Evolutionary conservation across 176 grass and related monocot genomes (phyloP).

Genomic region (Zoysia pacifica): DNA sequence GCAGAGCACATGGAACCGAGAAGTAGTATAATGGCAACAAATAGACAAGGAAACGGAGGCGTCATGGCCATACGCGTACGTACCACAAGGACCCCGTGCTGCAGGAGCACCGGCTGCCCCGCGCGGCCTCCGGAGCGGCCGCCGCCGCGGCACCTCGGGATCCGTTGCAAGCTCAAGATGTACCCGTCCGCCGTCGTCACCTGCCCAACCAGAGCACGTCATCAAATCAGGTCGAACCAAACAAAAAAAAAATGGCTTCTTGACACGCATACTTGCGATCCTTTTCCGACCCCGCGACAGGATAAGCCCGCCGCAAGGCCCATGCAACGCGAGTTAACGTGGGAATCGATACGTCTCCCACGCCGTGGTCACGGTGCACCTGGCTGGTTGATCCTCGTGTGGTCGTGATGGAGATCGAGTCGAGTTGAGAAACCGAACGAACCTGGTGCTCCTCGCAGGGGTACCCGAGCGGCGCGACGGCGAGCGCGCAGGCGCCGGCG

Average conservation of each 20-base stretch:
- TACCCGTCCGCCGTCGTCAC: conserved; percentile 79
- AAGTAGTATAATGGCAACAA: not conserved
- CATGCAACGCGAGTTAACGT: not conserved
- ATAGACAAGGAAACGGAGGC: not conserved
- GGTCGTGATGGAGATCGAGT: not conserved
- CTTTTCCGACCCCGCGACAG: not conserved
- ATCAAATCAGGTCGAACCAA: not conserved
- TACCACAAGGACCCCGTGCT: conserved; percentile 86
- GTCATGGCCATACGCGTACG: not conserved
- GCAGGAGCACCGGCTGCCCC: conserved; percentile 80
- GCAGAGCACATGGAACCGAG: conserved; percentile 17
- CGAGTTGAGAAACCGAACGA: no score
- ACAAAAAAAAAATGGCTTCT: not conserved
- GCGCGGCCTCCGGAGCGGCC: not conserved
- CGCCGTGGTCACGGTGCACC: not conserved
- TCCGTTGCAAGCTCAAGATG: conserved; percentile 72
- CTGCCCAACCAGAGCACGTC: conserved; percentile 23
- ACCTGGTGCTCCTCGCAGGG: conserved; percentile 82
- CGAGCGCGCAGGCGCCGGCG: conserved; percentile 44
- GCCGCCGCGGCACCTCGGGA: conserved; percentile 44
- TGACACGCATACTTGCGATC: not conserved
- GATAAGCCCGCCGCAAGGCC: not conserved
- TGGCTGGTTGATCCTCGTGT: not conserved
- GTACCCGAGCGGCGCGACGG: conserved; percentile 61
- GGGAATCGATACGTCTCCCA: not conserved